Evolutionary conservation across 2,329 filamentous ascomycete genomes (phyloP), one percentile per base, ranked within the genome.

Genomic region (Cladosporium sp.): DNA sequence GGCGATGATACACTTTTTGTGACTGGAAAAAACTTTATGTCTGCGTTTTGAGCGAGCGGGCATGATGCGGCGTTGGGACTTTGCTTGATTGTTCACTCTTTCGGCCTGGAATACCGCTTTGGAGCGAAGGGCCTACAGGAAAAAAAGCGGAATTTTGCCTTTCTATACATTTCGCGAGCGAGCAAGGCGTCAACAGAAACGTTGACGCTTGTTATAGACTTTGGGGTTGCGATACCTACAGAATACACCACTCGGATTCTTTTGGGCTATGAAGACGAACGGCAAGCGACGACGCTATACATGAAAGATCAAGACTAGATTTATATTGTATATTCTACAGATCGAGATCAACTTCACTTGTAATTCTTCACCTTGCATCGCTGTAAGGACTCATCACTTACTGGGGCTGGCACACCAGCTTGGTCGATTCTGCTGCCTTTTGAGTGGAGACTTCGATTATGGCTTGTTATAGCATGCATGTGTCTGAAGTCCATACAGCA

Each of bases 41-140:
- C 59, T 62, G 59, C 59, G 46, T 62, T 62, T 52, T 46, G 44
- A 62, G 59, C 59, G 59, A 62, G 46, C 59, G 59, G 46, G 59
- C 59, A 62, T 62, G 29, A 33, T 46, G 59, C 46, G 59, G 59
- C 59, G 59, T 50, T 52, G 31, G 31, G 29, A 14, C 33, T 18
- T 60, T 46, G 26, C 28, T 31, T 33, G 29, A 37, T 35, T 33
- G 40, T 49, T 12, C 40, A 31, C 29, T 46, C 40, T 11, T 5
- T 37, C 14, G 59, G 46, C 59, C 44, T 62, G 59, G n/a, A 21
- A 31, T 37, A 35, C 59, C n/a, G 18, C 59, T 26, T 6, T 21
- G 44, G 57, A 49, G 37, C 28, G 16, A 28, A 28, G 18, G 44
- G 59, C 18, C 44, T 31, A 46, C 40, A 18, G 12, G 10, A 21